Evolutionary conservation across 1,139 yeast genomes (phyloP), one percentile per base, ranked within the genome.

Genomic region (Suhomyces anneliseae): DNA sequence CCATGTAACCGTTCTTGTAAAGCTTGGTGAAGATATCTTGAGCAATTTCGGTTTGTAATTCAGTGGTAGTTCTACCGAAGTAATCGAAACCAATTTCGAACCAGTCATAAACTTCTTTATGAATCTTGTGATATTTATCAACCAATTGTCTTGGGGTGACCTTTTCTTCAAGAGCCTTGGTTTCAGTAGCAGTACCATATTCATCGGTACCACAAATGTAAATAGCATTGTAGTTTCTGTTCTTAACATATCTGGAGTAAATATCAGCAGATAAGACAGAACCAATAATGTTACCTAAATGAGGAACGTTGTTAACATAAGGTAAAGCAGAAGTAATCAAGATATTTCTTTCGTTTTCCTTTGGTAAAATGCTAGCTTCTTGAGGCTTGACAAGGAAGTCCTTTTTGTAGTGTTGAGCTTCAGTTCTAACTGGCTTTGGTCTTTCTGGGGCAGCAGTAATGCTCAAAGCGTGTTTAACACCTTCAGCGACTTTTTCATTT

Each of bases 101-200:
- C 99, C 99, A 93, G 63, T 93, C 89, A 69, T 93, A 93, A 38
- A 93, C 93, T 47, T 87, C 90, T 54, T 85, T 79, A 68, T 93
- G 99, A 55, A 93, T 79, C 51, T 78, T 78, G 68, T 90, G 87
- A 70, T 89, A 93, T 67, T 93, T 93, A 67, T 87, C 90, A 76
- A 98, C 93, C 59, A 93, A 76, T 62, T 90, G 85, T 59, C 82
- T 75, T 42, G 99, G 99, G 6, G 95, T 79, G 51, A 89, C 85
- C 39, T 87, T 85, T 62, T 93, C 98, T 68, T 93, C 99, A 49
- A 93, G 74, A 9, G 99, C 99, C 70, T 93, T 93, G 34, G 99
- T 95, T 69, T 93, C 99, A 27, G 99, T 93, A 43, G 99, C 99
- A 52, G 99, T 93, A 65, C 99, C 99, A 66, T 93, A 95, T 70